phyloP scores from a whole-genome alignment of 768 basidiomycete species.

The Lepiota brunneoincarnata region DNA sequence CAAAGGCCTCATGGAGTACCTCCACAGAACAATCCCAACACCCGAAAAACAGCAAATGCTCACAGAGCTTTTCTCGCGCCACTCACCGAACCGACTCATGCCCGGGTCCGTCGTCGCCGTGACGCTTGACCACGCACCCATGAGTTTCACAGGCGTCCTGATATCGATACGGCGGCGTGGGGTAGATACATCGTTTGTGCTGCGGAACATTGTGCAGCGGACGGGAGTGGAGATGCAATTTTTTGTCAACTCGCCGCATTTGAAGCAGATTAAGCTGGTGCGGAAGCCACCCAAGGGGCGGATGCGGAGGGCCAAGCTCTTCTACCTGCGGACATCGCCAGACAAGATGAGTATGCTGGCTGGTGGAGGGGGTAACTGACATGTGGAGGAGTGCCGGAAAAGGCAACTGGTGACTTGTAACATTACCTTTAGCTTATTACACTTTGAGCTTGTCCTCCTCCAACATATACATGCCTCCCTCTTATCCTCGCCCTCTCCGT shows the following conservation, averaged over 20 bases:
- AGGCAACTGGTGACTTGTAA: constrained; percentile 8
- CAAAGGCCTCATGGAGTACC: constrained; percentile 76
- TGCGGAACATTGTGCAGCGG: constrained; percentile 88
- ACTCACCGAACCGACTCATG: constrained; percentile 62
- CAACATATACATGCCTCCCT: constrained; percentile 34
- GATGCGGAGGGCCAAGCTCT: constrained; percentile 77
- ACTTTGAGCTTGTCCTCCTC: constrained; percentile 4
- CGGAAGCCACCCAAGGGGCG: constrained; percentile 59
- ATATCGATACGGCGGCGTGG: constrained; percentile 81
- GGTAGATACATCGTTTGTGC: constrained; percentile 80
- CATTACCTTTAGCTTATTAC: not conserved
- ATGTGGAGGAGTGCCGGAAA: constrained; percentile 3
- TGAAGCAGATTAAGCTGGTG: constrained; percentile 85
- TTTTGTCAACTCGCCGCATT: constrained; percentile 79
- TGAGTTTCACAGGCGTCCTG: constrained; percentile 85
- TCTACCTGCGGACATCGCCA: constrained; percentile 78
- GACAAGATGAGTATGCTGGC: constrained; percentile 81
- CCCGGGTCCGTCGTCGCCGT: constrained; percentile 89
- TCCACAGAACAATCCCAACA: constrained; percentile 61
- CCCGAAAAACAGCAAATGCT: constrained; percentile 72
- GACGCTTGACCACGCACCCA: constrained; percentile 73
- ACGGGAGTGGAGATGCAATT: constrained; percentile 94
- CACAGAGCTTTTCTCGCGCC: constrained; percentile 65
- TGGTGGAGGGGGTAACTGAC: constrained; percentile 28
- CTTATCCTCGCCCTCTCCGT: constrained; percentile 55